Conservation (phyloP, 2,329 filamentous ascomycete genomes). For the Ophiostoma ulmi region DNA sequence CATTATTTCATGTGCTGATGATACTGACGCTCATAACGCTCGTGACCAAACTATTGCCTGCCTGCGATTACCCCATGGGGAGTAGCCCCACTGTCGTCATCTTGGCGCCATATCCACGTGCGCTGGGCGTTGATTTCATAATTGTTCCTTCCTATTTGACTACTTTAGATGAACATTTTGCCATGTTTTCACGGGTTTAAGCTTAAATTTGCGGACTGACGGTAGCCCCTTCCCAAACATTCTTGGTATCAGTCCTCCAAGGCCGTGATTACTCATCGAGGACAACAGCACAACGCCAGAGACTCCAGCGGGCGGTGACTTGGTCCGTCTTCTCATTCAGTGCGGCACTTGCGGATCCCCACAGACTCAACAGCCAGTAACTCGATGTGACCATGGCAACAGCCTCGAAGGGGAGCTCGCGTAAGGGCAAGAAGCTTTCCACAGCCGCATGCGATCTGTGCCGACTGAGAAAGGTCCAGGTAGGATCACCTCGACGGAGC, state of each 20-base stretch:
- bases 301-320: background rate
- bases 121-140: background rate
- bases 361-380: background rate
- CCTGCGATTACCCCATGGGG: background rate
- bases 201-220: background rate
- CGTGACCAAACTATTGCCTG: background rate
- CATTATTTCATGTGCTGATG: background rate
- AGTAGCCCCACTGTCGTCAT: background rate
- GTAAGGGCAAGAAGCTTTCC: constrained; percentile 1
- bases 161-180: background rate
- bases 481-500: background rate
- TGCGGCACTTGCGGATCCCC: background rate
- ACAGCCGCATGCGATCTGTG: constrained; percentile 12
- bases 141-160: background rate
- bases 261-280: background rate
- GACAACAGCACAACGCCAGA: background rate
- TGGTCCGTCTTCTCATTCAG: background rate
- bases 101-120: background rate
- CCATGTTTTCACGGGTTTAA: background rate
- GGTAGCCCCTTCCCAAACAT: background rate
- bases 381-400: background rate
- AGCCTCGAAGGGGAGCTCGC: background rate
- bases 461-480: constrained; percentile 13
- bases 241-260: background rate
- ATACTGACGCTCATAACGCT: background rate